phyloP scores from a whole-genome alignment of 2,329 filamentous ascomycete genomes.

The Phyllosticta paracitricarpa region DNA sequence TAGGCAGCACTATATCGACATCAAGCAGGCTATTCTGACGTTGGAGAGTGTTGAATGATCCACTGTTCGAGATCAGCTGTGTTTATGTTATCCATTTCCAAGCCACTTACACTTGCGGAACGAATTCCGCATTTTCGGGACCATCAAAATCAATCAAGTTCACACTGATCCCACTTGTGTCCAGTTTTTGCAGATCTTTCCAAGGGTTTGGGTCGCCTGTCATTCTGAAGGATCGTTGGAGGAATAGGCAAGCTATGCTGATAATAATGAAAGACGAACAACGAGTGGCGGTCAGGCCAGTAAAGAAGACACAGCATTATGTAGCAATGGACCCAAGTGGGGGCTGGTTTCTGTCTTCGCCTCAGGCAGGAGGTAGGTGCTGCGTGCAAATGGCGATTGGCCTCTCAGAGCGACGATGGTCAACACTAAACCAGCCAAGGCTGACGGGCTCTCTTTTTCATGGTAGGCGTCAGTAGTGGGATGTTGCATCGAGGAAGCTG shows the following conservation, averaged over 20 bases:
- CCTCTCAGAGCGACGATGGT: background rate
- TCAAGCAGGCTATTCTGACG: background rate
- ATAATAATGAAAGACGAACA: background rate
- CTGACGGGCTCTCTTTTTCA: background rate
- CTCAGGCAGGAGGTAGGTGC: background rate
- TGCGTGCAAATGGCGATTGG: background rate
- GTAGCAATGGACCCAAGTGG: background rate
- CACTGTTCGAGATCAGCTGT: background rate
- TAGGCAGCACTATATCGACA: background rate
- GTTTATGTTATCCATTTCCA: background rate
- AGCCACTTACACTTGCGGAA: background rate
- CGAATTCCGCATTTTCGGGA: background rate
- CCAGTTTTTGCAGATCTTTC: background rate
- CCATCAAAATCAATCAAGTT: background rate
- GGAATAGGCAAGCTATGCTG: background rate
- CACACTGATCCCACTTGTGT: background rate
- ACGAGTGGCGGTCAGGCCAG: background rate
- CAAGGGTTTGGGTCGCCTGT: background rate
- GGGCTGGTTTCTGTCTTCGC: background rate
- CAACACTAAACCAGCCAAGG: background rate
- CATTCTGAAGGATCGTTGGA: background rate
- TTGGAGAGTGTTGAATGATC: background rate
- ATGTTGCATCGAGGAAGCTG: background rate
- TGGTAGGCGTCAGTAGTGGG: background rate
- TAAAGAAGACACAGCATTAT: background rate